Conservation (phyloP, 257 asterid species). For the Nyctanthes arbortristis region DNA sequence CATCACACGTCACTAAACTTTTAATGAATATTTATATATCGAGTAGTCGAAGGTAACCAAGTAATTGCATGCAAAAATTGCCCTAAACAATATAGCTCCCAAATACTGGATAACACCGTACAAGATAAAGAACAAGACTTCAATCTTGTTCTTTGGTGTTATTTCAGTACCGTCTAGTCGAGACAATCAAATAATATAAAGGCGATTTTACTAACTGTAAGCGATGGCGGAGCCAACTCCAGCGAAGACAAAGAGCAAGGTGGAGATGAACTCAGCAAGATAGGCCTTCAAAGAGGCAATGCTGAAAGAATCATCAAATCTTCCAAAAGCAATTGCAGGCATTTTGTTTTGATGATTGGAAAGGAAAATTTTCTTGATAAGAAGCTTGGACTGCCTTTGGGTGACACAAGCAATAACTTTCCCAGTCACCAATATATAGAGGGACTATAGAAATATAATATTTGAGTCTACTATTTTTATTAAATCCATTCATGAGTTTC, state of each 20-base stretch:
- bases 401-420: conserved; percentile 22
- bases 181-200: neutral
- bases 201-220: conserved; percentile 33
- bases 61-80: neutral
- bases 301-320: conserved; percentile 44
- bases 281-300: conserved; percentile 50
- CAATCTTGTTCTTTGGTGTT: too few relatives aligned
- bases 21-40: neutral
- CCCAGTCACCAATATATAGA: conserved; percentile 33
- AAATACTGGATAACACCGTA: too few relatives aligned
- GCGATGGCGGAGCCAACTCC: conserved; percentile 70
- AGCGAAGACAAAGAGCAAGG: conserved; percentile 54
- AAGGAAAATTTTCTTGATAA: neutral
- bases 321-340: conserved; percentile 55
- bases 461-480: neutral
- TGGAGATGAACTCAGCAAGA: conserved; percentile 62
- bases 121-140: too few relatives aligned
- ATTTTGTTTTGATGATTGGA: conserved; percentile 31
- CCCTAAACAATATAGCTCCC: too few relatives aligned
- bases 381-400: conserved; percentile 7
- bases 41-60: neutral
- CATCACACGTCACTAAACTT: neutral
- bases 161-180: too few relatives aligned
- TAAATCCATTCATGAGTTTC: conserved; percentile 9
- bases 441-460: neutral